Evolutionary conservation across 2,329 filamentous ascomycete species (phyloP).

Genomic region (Hortaea werneckii): DNA sequence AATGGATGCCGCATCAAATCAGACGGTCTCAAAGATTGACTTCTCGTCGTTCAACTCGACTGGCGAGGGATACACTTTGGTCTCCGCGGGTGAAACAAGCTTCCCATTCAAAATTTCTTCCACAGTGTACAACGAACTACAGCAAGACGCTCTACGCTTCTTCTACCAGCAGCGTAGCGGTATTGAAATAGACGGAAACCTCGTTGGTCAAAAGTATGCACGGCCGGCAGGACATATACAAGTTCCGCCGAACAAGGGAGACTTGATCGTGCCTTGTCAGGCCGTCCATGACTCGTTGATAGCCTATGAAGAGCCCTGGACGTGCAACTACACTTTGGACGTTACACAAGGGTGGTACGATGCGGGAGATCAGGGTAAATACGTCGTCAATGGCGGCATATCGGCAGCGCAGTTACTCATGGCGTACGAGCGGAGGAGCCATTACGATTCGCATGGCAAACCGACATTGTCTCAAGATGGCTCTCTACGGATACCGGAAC

Average conservation of each 20-base stretch:
- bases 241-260: slow-evolving; percentile 3
- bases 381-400: slow-evolving; percentile 6
- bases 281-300: slow-evolving; percentile 3
- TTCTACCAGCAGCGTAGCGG: slow-evolving; percentile 7
- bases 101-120: slow-evolving; percentile 6
- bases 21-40: slow-evolving; percentile 5
- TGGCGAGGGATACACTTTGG: slow-evolving; percentile 1
- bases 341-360: slow-evolving; percentile 7
- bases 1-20: slow-evolving; percentile 2
- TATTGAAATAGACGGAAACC: slow-evolving; percentile 4
- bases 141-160: slow-evolving; percentile 4
- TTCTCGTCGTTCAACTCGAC: neutral
- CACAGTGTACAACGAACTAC: slow-evolving; percentile 1
- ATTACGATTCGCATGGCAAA: neutral
- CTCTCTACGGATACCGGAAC: slow-evolving; percentile 3
- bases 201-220: slow-evolving; percentile 4
- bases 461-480: too few relatives aligned
- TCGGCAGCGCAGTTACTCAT: slow-evolving; percentile 3
- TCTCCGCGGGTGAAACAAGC: neutral
- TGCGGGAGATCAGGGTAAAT: slow-evolving; percentile 7
- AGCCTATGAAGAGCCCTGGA: slow-evolving; percentile 5
- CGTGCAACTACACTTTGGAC: slow-evolving; percentile 6
- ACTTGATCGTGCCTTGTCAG: slow-evolving; percentile 3
- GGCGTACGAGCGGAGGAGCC: slow-evolving; percentile 4
- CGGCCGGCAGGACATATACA: slow-evolving; percentile 5